Base-by-base conservation (phyloP, 2,329 filamentous ascomycete genomes). In the Colletotrichum tamarilloi region DNA sequence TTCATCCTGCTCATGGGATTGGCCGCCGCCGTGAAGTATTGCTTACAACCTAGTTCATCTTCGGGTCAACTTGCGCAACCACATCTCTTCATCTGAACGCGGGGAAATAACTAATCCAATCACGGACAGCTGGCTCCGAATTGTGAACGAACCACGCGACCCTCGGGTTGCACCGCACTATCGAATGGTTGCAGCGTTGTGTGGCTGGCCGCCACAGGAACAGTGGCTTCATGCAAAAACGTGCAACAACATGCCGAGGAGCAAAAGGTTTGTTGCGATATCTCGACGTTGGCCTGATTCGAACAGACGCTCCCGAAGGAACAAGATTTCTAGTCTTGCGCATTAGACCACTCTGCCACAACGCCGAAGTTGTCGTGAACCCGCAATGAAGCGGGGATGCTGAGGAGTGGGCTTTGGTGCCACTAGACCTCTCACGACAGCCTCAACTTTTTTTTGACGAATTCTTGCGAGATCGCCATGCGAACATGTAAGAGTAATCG, bases 311-410 rank as follows among this genome's bases (percentile, higher is more conserved):
- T 72, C 70, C 70, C 70, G 70, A 72, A 72, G 70, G 70, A 69
- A 69, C 70, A 69, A 69, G 70, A 73, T 73, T 73, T 73, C 66
- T 73, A 73, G 70, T 73, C 70, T 69, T 73, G 70, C 70, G 70
- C 70, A 73, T 73, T 73, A 73, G 70, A 73, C 70, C 70, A 73
- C 66, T 73, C 70, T 73, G 70, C 66, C 70, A 73, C 70, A 73
- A 69, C 70, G 70, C 70, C 59, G 16, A 7, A 19, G 38, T 42
- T 22, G 55, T 60, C 16, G 7, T 65, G 55, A 60, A 35, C n/a
- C 66, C 66, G 53, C 65, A 55, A 35, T 22, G 11, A 14, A 26
- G 32, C 66, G 70, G 70, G 32, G 53, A 69, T 60, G 59, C 5
- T 5, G 7, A 2, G 1, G 0, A 0, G 1, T 0, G 9, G 14